Evolutionary conservation across 1,139 yeast genomes (phyloP).

Genomic region (Blastobotrys elegans): DNA sequence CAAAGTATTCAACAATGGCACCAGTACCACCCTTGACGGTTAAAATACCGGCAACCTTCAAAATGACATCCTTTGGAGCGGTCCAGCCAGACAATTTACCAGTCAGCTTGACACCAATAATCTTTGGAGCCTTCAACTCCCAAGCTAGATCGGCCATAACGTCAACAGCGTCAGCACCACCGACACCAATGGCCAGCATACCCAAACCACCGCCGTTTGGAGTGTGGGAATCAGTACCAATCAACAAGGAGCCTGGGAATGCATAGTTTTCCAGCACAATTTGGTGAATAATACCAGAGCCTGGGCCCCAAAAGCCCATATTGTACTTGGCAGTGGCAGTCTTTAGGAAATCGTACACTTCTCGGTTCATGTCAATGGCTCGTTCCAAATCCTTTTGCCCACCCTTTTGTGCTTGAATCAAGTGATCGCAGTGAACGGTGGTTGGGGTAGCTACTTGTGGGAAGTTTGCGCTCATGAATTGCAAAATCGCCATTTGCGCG

Average conservation of each 20-base stretch:
- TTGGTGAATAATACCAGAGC: conserved; percentile 98
- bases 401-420: conserved; percentile 96
- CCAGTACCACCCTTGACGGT: conserved; percentile 99
- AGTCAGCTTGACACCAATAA: conserved; percentile 93
- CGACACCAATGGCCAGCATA: conserved; percentile 98
- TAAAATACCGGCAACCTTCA: conserved; percentile 92
- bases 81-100: conserved; percentile 98
- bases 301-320: conserved; percentile 99
- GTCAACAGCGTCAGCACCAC: conserved; percentile 99
- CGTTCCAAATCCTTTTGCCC: conserved; percentile 89
- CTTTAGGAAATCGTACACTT: conserved; percentile 92
- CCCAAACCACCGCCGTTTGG: conserved; percentile 99
- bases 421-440: conserved; percentile 98
- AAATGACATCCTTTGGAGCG: conserved; percentile 96
- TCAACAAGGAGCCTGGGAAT: conserved; percentile 94
- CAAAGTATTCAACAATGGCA: conserved; percentile 94
- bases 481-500: conserved; percentile 98
- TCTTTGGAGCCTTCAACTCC: conserved; percentile 99
- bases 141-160: conserved; percentile 93
- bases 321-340: conserved; percentile 95
- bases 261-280: conserved; percentile 96
- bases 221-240: conserved; percentile 98
- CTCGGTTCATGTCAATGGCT: conserved; percentile 91
- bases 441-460: conserved; percentile 94
- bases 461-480: conserved; percentile 96